phyloP scores from a whole-genome alignment of 202 grass and related monocot genomes.

The Cymbopogon flexuosus region DNA sequence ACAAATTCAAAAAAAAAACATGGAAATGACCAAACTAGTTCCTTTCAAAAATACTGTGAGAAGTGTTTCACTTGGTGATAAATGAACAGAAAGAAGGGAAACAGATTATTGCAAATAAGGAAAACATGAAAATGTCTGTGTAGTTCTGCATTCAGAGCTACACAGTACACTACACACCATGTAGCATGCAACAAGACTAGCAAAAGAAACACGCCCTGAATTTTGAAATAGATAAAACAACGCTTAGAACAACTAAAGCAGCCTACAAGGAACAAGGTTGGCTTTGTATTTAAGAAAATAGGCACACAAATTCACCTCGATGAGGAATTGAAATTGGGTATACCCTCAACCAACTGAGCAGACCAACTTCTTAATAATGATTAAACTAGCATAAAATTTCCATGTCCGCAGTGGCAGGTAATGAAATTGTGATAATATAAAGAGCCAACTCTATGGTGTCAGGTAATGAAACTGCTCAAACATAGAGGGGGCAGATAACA shows the following conservation, averaged over 20 bases:
- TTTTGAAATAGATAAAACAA: not conserved
- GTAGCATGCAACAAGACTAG: not conserved
- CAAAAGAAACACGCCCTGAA: not conserved
- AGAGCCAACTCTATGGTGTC: not conserved
- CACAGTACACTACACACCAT: not conserved
- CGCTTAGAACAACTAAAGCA: not conserved
- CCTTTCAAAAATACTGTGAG: not conserved
- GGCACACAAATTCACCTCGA: not conserved
- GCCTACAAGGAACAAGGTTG: not conserved
- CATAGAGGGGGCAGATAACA: not conserved
- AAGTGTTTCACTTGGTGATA: not conserved
- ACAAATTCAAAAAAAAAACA: not conserved
- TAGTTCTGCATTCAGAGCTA: constrained; percentile 4
- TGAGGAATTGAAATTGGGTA: not conserved
- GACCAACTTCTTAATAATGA: not conserved
- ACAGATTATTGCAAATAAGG: not conserved
- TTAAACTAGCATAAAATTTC: not conserved
- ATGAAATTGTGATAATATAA: not conserved
- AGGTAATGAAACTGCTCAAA: not conserved
- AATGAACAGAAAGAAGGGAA: not conserved
- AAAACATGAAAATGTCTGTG: not conserved
- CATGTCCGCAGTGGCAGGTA: not conserved
- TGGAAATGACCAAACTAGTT: not conserved
- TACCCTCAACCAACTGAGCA: not conserved
- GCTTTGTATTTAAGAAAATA: not conserved